A percentile compares a stretch with the other conserved stretches of the same genome.
These are phyloP conservation scores for Marasmius fiardii DNA, from an alignment of 1,284 basidiomycete genomes.

Conservation along the genomic window DNA sequence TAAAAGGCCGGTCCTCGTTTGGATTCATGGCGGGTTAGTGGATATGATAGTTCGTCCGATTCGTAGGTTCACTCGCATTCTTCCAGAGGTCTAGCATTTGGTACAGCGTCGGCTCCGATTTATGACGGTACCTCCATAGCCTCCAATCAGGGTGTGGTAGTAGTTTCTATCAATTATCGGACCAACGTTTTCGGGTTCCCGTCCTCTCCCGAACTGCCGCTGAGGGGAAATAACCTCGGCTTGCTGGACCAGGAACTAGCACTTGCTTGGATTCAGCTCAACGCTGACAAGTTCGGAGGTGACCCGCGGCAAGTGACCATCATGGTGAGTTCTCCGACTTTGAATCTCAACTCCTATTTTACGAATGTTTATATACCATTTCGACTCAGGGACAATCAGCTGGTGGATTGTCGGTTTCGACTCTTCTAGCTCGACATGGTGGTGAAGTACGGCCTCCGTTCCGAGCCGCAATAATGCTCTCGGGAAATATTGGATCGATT, in stretches of 20 bases:
- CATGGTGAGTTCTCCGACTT: slow-evolving; percentile 10
- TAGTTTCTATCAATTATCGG: slow-evolving; percentile 21
- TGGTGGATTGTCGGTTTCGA: neutral
- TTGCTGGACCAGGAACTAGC: slow-evolving; percentile 21
- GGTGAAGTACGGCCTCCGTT: too few species aligned
- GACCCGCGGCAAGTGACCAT: slow-evolving; percentile 19
- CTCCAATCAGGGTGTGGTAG: slow-evolving; percentile 15
- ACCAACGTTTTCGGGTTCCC: slow-evolving; percentile 21
- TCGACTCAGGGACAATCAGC: neutral
- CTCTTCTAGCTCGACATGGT: neutral
- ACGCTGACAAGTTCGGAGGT: slow-evolving; percentile 19
- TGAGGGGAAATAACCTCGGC: slow-evolving; percentile 15
- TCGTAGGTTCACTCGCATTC: too few species aligned
- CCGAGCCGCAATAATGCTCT: too few species aligned
- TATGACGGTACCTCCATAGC: slow-evolving; percentile 17
- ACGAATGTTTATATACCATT: too few species aligned
- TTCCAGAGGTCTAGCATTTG: slow-evolving; percentile 1
- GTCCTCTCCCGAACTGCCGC: slow-evolving; percentile 15
- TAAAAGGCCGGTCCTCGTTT: slow-evolving; percentile 5
- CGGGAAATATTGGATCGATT: too few species aligned
- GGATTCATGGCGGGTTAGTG: slow-evolving; percentile 9
- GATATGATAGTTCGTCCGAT: too few species aligned
- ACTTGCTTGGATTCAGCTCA: slow-evolving; percentile 16
- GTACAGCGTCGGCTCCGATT: slow-evolving; percentile 2
- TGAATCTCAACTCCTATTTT: too few species aligned